Percentiles rank a stretch among this genome's conserved stretches.
These are phyloP conservation scores for Kodamaea sp. DNA, from an alignment of 1,139 yeast genomes.

Conservation along the genomic window DNA sequence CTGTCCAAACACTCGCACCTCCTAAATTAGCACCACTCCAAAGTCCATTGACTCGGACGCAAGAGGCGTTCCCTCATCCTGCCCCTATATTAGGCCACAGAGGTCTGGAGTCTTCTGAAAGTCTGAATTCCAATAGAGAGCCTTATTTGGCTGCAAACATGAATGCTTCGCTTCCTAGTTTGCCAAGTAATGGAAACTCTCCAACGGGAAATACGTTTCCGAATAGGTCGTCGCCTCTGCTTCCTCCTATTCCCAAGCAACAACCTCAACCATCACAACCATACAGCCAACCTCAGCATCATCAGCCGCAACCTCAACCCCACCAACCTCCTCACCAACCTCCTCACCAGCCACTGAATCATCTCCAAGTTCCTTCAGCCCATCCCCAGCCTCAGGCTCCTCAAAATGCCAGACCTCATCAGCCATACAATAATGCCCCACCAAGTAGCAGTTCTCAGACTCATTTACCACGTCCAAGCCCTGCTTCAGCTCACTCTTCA, in stretches of 20 bases:
- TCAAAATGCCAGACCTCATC: conserved; percentile 3
- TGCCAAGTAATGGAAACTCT: too few species aligned
- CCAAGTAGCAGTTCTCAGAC: conserved; percentile 1
- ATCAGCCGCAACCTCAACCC: conserved; percentile 1
- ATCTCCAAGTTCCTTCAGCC: conserved; percentile 5
- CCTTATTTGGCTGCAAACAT: not conserved
- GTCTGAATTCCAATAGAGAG: conserved; percentile 1
- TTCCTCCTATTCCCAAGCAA: conserved; percentile 5
- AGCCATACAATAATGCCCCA: conserved; percentile 1
- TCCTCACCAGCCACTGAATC: conserved; percentile 3
- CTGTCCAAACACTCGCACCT: conserved; percentile 4
- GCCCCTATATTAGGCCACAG: conserved; percentile 6
- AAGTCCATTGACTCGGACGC: conserved; percentile 1
- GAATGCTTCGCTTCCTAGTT: conserved; percentile 1
- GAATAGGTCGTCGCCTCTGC: conserved; percentile 3
- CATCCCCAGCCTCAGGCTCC: conserved; percentile 10
- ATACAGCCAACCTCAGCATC: conserved; percentile 4
- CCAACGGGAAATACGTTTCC: too few species aligned
- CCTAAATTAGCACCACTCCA: conserved; percentile 2
- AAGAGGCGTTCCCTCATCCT: conserved; percentile 4
- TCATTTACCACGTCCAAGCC: conserved; percentile 4
- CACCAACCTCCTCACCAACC: conserved; percentile 2
- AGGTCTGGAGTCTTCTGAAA: conserved; percentile 9
- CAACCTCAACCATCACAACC: conserved; percentile 5
- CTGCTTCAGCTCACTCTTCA: conserved; percentile 2